Conservation (phyloP, 176 grass and related monocot species). For the Chrysopogon serrulatus region DNA sequence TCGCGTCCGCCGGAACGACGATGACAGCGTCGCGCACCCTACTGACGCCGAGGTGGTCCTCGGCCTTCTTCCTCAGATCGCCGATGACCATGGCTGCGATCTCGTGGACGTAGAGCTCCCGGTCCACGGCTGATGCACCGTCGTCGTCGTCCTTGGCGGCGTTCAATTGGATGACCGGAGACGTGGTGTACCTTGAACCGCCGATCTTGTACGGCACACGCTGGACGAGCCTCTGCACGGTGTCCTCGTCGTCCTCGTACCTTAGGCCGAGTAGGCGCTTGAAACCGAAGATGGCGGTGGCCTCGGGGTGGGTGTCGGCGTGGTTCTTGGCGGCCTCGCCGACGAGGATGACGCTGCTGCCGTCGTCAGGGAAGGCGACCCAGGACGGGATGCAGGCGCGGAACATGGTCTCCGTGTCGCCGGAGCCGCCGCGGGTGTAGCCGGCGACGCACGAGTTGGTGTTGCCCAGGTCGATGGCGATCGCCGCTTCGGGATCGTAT, state of each 20-base stretch:
- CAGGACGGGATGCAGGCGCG: not conserved
- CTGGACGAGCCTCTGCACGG: not conserved
- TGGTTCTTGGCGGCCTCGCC: not conserved
- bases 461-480: constrained; percentile 12
- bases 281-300: not conserved
- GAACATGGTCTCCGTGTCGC: not conserved
- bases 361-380: not conserved
- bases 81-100: not conserved
- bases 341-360: not conserved
- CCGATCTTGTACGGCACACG: not conserved
- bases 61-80: not conserved
- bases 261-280: not conserved
- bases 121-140: too few species aligned
- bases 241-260: not conserved
- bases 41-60: not conserved
- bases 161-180: not conserved
- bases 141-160: too few species aligned
- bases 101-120: not conserved
- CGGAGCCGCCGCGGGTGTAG: not conserved
- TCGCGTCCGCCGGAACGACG: not conserved
- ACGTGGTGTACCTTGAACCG: not conserved
- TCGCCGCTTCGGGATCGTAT: not conserved
- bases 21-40: not conserved
- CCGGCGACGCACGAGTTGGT: constrained; percentile 12
- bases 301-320: not conserved